Evolutionary conservation across 2,329 filamentous ascomycete genomes (phyloP), one percentile per base, ranked within the genome.

Genomic region (Alternaria gaisen): DNA sequence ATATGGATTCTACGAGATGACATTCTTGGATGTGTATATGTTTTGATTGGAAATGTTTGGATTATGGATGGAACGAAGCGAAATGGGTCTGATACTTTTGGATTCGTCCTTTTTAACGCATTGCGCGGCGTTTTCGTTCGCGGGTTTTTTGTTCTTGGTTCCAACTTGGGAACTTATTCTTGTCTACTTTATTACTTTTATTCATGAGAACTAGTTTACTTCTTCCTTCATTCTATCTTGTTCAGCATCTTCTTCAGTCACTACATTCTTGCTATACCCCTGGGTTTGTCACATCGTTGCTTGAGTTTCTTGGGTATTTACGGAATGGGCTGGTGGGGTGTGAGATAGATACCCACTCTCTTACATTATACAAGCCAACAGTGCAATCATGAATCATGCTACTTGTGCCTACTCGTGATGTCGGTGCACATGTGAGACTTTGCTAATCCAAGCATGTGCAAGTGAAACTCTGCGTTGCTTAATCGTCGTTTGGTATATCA

Each of bases 301-400:
- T 41, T 26, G 50, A 53, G 38, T 42, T 41, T 53, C 50, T 24
- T 28, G 50, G 38, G 38, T 53, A 42, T 7, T 28, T 41, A 42
- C 36, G 50, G 36, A 53, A 24, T 51, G n/a, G 32, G 32, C 26
- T 40, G 52, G 36, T 30, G 52, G 32, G 20, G 54, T 38, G 22
- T 48, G 40, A 56, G 61, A 66, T 64, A 64, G 61, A 64, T 66
- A 66, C 64, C 61, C 46, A 46, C 36, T 48, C 48, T 46, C 42
- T 34, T 46, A 42, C 16, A 52, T 42, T 56, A 56, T 52, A 22
- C 41, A 32, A 50, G 22, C 24, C 18, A 34, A 14, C 32, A n/a
- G 53, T 53, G 47, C 48, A 53, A n/a, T 12, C 10, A 18, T 14
- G n/a, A 41, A 30, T 28, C 11, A 8, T 5, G 3, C n/a, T 40